Percentiles rank a stretch among this genome's conserved stretches.
Evolutionary conservation across 352 stramenopile species (phyloP).

Genomic region (Pilasporangium apinafurcum): DNA sequence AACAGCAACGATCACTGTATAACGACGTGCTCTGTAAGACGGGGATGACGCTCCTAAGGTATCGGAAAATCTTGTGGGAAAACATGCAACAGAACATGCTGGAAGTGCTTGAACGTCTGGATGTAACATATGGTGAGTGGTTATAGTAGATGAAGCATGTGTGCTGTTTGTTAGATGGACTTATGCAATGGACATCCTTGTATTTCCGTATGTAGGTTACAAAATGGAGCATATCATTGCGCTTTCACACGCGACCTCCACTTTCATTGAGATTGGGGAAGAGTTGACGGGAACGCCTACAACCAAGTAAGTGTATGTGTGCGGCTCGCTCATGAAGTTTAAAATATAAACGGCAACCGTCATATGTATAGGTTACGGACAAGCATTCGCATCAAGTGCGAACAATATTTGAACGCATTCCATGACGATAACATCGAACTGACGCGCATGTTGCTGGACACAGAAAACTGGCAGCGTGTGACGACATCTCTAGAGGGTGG

Average conservation of each 20-base stretch:
- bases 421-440: conserved; percentile 83
- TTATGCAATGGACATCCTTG: no score
- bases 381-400: conserved; percentile 67
- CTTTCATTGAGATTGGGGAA: conserved; percentile 78
- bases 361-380: conserved; percentile 37
- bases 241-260: conserved; percentile 65
- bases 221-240: conserved; percentile 87
- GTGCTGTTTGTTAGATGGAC: conserved; percentile 8
- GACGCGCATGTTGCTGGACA: conserved; percentile 78
- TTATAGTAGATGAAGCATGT: not conserved
- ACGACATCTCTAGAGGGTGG: conserved; percentile 38
- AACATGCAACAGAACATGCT: conserved; percentile 78
- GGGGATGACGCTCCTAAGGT: conserved; percentile 69
- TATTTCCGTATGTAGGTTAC: conserved; percentile 32
- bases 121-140: conserved; percentile 60
- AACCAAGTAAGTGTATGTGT: conserved; percentile 42
- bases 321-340: not conserved
- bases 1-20: conserved; percentile 33
- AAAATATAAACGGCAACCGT: not conserved
- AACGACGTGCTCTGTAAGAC: conserved; percentile 70
- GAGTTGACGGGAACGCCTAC: conserved; percentile 74
- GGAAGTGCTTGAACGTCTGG: conserved; percentile 63
- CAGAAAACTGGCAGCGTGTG: conserved; percentile 79
- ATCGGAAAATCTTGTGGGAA: conserved; percentile 84
- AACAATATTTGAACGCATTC: conserved; percentile 73